Evolutionary conservation across 176 grass and related monocot genomes (phyloP).

Genomic region (Aegilops bicornis): DNA sequence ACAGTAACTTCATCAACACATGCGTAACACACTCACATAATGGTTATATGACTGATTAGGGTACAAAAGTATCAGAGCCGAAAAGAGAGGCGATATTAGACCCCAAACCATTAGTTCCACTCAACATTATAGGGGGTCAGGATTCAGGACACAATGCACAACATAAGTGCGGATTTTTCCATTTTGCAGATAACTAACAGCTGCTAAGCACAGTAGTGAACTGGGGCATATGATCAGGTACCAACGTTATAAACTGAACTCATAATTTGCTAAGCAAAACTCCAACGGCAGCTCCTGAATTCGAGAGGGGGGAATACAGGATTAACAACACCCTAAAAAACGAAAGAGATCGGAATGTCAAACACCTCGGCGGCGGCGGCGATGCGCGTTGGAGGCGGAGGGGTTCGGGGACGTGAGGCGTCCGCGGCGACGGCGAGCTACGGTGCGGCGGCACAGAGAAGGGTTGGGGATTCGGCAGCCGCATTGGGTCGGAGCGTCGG

Average conservation of each 20-base stretch:
- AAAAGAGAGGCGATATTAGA: background rate
- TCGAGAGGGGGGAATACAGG: background rate
- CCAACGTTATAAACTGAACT: background rate
- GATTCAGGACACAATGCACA: background rate
- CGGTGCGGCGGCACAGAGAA: too few species aligned
- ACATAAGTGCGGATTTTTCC: background rate
- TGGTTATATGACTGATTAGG: background rate
- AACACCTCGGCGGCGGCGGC: background rate
- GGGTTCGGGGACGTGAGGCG: too few species aligned
- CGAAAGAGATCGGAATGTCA: background rate
- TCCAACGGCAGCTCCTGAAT: background rate
- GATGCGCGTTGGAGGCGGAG: background rate
- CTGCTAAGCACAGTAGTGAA: background rate
- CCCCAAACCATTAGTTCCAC: background rate
- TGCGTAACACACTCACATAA: background rate
- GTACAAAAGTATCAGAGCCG: background rate
- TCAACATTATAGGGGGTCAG: background rate
- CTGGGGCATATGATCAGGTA: background rate
- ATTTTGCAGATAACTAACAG: background rate
- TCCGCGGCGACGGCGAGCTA: too few species aligned
- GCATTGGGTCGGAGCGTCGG: too few species aligned
- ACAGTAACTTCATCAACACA: slow-evolving; percentile 7
- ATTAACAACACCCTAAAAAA: background rate
- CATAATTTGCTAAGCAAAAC: background rate
- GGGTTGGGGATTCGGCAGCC: too few species aligned